Percentiles rank a stretch among this genome's conserved stretches.
Conservation (phyloP, 768 basidiomycete species). For the Naganishia antarctica region DNA sequence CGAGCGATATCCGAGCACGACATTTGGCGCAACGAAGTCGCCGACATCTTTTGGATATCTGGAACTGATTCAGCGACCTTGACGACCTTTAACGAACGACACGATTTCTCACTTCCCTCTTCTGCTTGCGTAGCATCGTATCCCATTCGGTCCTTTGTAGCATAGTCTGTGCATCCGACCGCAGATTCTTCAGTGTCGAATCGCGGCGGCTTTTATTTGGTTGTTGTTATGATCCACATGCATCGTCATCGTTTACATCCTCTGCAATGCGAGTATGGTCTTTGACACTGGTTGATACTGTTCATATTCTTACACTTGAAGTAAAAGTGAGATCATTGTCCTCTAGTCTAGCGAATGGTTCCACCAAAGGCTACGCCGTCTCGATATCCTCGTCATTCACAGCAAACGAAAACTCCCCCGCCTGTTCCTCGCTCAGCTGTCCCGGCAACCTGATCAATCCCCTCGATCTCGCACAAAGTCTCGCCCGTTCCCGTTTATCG, state of each 20-base stretch:
- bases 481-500: slow-evolving; percentile 24
- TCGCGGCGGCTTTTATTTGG: not conserved
- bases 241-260: slow-evolving; percentile 1
- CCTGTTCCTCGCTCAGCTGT: not conserved
- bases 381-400: not conserved
- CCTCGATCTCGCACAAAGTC: slow-evolving; percentile 7
- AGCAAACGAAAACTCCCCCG: slow-evolving; percentile 2
- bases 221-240: not conserved
- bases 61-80: not conserved
- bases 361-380: too few species aligned
- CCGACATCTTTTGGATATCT: not conserved
- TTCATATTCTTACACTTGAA: too few species aligned
- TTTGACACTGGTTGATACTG: too few species aligned
- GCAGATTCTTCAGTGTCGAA: slow-evolving; percentile 20
- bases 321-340: too few species aligned
- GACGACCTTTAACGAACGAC: slow-evolving; percentile 13
- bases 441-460: slow-evolving; percentile 18
- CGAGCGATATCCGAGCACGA: not conserved
- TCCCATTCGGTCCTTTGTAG: not conserved
- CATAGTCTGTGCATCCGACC: not conserved
- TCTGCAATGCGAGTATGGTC: too few species aligned
- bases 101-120: not conserved
- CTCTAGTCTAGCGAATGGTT: too few species aligned
- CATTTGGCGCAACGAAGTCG: slow-evolving; percentile 8
- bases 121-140: too few species aligned